phyloP scores from a whole-genome alignment of 805 yeast species.

The Yarrowia sp. region DNA sequence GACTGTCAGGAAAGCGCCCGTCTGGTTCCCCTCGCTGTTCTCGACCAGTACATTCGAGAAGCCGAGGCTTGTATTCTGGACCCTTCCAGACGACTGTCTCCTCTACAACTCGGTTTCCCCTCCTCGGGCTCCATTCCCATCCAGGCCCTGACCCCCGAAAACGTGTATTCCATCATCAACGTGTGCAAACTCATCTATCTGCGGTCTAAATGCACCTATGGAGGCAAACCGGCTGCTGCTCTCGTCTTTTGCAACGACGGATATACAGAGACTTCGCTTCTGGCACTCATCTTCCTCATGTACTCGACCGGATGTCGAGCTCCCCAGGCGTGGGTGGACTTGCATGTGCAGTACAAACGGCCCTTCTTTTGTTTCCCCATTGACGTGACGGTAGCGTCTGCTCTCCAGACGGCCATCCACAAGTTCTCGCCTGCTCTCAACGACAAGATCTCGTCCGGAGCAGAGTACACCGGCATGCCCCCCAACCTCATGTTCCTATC shows the following conservation, averaged over 20 bases:
- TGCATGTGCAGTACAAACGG: constrained; percentile 63
- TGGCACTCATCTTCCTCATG: constrained; percentile 66
- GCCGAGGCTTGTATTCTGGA: constrained; percentile 25
- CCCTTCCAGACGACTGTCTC: constrained; percentile 24
- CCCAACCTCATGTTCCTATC: constrained; percentile 3
- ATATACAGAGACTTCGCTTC: constrained; percentile 82
- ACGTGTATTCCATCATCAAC: constrained; percentile 60
- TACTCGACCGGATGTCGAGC: constrained; percentile 59
- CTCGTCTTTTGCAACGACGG: constrained; percentile 85
- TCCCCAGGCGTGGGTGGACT: constrained; percentile 60
- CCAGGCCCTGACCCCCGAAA: constrained; percentile 63
- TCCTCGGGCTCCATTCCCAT: constrained; percentile 80
- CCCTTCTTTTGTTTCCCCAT: constrained; percentile 81
- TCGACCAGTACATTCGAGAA: constrained; percentile 32
- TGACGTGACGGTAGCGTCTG: constrained; percentile 62
- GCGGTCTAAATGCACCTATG: constrained; percentile 33
- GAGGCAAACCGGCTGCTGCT: constrained; percentile 35
- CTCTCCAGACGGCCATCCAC: constrained; percentile 59
- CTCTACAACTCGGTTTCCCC: constrained; percentile 52
- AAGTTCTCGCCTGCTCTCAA: constrained; percentile 52
- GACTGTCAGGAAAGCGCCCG: constrained; percentile 37
- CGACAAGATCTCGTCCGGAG: constrained; percentile 30
- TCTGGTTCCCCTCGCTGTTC: constrained; percentile 29
- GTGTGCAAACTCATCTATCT: constrained; percentile 64
- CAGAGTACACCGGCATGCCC: constrained; percentile 18